phyloP scores from a whole-genome alignment of 2,329 filamentous ascomycete genomes.

The Thielaviopsis musarum region DNA sequence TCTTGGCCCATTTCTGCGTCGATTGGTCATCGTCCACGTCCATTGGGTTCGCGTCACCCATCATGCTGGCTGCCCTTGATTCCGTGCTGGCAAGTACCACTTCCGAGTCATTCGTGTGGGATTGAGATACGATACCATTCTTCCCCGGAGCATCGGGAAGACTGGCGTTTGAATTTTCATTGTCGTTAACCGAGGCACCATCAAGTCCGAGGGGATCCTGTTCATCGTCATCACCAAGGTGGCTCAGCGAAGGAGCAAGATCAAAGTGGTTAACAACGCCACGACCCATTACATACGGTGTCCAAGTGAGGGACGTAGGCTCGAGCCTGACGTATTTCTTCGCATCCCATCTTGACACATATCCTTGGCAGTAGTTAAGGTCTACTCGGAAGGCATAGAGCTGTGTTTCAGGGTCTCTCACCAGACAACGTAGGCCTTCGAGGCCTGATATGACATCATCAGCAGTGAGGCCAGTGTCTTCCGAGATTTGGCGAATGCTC shows the following conservation, averaged over 20 bases:
- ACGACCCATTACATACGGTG: conserved; percentile 90
- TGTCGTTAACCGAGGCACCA: background rate
- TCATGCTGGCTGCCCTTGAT: conserved; percentile 2
- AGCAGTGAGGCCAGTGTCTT: conserved; percentile 84
- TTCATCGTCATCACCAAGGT: conserved; percentile 56
- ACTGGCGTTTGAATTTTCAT: background rate
- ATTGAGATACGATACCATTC: conserved; percentile 1
- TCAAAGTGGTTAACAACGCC: conserved; percentile 71
- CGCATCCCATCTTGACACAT: conserved; percentile 74
- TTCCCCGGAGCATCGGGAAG: background rate
- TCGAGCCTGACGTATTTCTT: conserved; percentile 81
- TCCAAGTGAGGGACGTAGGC: conserved; percentile 72
- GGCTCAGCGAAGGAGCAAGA: conserved; percentile 63
- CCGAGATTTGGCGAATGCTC: conserved; percentile 55
- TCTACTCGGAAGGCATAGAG: conserved; percentile 83
- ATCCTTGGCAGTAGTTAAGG: conserved; percentile 67
- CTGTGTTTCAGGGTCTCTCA: conserved; percentile 75
- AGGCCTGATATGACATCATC: conserved; percentile 92
- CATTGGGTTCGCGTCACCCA: conserved; percentile 1
- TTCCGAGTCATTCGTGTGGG: background rate
- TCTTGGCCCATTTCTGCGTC: conserved; percentile 25
- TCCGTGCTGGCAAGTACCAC: conserved; percentile 4
- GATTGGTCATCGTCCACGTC: conserved; percentile 20
- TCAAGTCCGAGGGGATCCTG: conserved; percentile 20
- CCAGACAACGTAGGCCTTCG: conserved; percentile 75